Evolutionary conservation across 2,329 filamentous ascomycete species (phyloP).

Genomic region (Mycosphaerella arachidis): DNA sequence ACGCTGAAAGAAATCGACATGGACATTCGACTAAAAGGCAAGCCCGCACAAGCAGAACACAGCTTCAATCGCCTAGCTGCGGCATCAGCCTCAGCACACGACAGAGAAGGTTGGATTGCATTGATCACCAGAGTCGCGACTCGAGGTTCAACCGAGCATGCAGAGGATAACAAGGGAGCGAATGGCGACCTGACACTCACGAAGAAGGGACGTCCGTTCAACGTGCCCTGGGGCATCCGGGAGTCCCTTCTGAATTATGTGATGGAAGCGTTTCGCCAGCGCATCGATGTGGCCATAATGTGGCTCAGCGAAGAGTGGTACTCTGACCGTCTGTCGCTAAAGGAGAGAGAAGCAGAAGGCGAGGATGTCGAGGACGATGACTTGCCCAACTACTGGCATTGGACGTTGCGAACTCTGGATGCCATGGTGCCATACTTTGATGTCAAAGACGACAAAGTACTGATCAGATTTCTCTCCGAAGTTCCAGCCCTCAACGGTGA

Average conservation of each 20-base stretch:
- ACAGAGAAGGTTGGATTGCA: conserved; percentile 86
- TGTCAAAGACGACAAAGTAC: conserved; percentile 71
- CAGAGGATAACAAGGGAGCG: conserved; percentile 39
- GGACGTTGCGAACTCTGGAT: conserved; percentile 60
- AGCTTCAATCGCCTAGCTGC: conserved; percentile 76
- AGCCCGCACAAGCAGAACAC: conserved; percentile 40
- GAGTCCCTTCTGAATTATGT: conserved; percentile 80
- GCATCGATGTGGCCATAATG: conserved; percentile 83
- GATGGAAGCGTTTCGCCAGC: conserved; percentile 82
- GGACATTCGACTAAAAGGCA: conserved; percentile 53
- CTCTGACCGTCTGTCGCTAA: conserved; percentile 65
- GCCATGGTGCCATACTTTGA: conserved; percentile 89
- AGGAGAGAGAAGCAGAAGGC: conserved; percentile 25
- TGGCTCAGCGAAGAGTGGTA: conserved; percentile 99
- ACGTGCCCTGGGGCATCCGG: conserved; percentile 66
- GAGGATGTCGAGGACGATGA: conserved; percentile 12
- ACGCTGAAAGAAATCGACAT: conserved; percentile 73
- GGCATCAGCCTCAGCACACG: conserved; percentile 64
- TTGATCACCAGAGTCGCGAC: conserved; percentile 82
- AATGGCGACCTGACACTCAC: conserved; percentile 18
- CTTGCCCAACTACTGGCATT: conserved; percentile 27
- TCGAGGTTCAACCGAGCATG: conserved; percentile 66
- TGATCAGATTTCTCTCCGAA: conserved; percentile 88
- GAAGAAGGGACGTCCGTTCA: conserved; percentile 33
- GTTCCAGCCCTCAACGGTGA: conserved; percentile 71